Conservation (phyloP, 2,329 filamentous ascomycete species). For the Nothopassalora personata region DNA sequence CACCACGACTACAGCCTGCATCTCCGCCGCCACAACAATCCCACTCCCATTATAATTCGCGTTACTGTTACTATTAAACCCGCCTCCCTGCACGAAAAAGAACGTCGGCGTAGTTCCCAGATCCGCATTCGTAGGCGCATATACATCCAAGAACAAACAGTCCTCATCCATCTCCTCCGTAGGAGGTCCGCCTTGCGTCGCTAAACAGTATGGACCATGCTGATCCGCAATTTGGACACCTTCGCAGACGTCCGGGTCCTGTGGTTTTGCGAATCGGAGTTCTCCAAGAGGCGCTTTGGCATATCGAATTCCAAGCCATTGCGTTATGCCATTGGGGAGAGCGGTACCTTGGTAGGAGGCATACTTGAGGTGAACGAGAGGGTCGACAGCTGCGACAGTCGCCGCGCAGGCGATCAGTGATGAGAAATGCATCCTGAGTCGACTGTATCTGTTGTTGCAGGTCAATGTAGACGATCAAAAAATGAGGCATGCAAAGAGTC, state of each 20-base stretch:
- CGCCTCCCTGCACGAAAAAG: slow-evolving; percentile 52
- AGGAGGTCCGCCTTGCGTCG: slow-evolving; percentile 19
- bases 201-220: slow-evolving; percentile 37
- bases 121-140: slow-evolving; percentile 52
- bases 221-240: slow-evolving; percentile 51
- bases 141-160: slow-evolving; percentile 64
- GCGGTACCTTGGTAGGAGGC: slow-evolving; percentile 57
- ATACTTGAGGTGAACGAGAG: slow-evolving; percentile 59
- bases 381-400: slow-evolving; percentile 30
- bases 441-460: background rate
- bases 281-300: slow-evolving; percentile 63
- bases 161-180: slow-evolving; percentile 51
- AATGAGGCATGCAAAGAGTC: background rate
- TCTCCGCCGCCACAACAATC: slow-evolving; percentile 54
- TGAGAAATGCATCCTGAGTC: background rate
- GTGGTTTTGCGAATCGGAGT: slow-evolving; percentile 62
- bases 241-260: slow-evolving; percentile 50
- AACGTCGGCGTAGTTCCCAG: slow-evolving; percentile 56
- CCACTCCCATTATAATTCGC: slow-evolving; percentile 55
- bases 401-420: background rate
- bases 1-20: slow-evolving; percentile 62
- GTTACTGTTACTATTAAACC: slow-evolving; percentile 44
- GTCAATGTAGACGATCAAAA: background rate
- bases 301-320: slow-evolving; percentile 72
- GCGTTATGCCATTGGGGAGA: slow-evolving; percentile 54